Base-by-base conservation (phyloP, 495 filamentous ascomycete genomes). In the Corynascus novoguineensis region DNA sequence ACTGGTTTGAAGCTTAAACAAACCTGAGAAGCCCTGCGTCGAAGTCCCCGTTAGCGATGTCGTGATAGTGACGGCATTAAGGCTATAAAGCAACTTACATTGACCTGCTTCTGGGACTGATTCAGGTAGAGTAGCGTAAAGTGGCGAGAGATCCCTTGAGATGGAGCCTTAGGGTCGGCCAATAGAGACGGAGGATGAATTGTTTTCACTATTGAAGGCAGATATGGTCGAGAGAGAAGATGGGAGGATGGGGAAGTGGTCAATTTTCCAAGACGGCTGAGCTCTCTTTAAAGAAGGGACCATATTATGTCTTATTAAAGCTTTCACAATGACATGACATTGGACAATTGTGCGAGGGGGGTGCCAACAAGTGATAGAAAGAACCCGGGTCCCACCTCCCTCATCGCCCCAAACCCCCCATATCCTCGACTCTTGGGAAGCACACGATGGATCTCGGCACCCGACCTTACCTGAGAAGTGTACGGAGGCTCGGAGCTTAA, bases 11-110 rank as follows among this genome's bases (percentile, higher is more conserved):
- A 11, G 2, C 21, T 1, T 22, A 34, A 11, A 60, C 66, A 24
- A 53, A 69, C 64, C 59, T 63, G 55, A 25, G 64, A 60, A 58
- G 54, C 35, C 61, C 59, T 63, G 45, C 29, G 34, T 21, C 19
- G 17, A n/a, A 15, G 12, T 6, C 29, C n/a, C 35, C n/a, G 28
- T 34, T n/a, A 41, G 22, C 14, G 5, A 32, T 24, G 24, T 11
- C 7, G 4, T 12, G 14, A 29, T 11, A 6, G 22, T 21, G 27
- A 24, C 6, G 3, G 21, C 7, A 19, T 53, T n/a, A n/a, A 14
- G 41, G 40, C 14, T 28, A 7, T 5, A 21, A 22, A 25, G 17
- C 8, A 27, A 27, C 53, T 40, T 55, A 48, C 53, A 48, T 48
- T 48, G n/a, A n/a, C 21, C 21, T 17, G 32, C 34, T 29, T 11